Evolutionary conservation across 129 eudicot genomes (phyloP).

Genomic region (Centella asiatica): DNA sequence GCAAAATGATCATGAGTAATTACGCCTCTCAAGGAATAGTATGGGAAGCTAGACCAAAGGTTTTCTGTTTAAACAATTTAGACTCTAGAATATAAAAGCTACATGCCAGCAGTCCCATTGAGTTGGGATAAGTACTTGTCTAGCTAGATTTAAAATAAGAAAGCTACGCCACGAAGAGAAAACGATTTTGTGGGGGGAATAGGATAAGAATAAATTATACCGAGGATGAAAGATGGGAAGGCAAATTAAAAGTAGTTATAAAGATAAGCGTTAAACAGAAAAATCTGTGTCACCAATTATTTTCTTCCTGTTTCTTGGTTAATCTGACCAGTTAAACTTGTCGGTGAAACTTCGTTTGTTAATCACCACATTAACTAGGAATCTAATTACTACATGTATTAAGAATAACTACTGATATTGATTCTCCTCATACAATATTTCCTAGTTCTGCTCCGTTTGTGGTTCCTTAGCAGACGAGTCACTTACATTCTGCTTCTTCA

Average conservation of each 20-base stretch:
- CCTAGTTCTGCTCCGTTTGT: conserved; percentile 11
- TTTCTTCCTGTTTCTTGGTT: neutral
- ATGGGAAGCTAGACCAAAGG: neutral
- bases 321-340: conserved; percentile 4
- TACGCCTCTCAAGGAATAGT: neutral
- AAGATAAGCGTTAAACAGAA: neutral
- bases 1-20: neutral
- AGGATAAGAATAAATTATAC: neutral
- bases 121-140: neutral
- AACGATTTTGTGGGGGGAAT: too few species aligned
- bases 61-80: too few species aligned
- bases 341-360: neutral
- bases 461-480: conserved; percentile 26
- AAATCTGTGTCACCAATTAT: neutral
- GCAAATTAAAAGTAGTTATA: neutral
- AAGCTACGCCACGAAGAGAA: neutral
- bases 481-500: conserved; percentile 23
- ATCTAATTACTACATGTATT: too few species aligned
- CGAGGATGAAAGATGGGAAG: neutral
- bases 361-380: neutral
- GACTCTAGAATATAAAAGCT: neutral
- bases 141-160: neutral
- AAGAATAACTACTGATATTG: conserved; percentile 2
- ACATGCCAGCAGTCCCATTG: neutral
- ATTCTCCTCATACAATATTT: conserved; percentile 23